These are phyloP conservation scores for Rhodotorula glutinis DNA, from an alignment of 1,284 basidiomycete species.

Conservation along the genomic window DNA sequence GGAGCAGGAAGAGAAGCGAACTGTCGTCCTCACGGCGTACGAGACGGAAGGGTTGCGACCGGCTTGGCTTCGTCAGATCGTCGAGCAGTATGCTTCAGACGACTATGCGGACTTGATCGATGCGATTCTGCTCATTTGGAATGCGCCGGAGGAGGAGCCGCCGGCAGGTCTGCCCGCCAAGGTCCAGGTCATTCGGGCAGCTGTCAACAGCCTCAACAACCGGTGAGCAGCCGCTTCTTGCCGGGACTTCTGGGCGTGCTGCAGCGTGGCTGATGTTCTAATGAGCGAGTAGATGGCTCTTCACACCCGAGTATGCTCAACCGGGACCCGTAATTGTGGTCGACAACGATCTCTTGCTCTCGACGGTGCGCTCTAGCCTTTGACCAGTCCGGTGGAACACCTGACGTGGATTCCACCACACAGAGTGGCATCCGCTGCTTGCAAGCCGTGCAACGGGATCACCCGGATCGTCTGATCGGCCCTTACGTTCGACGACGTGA, in stretches of 20 bases:
- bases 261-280: too few species aligned
- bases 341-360: slow-evolving; percentile 13
- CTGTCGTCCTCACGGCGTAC: slow-evolving; percentile 12
- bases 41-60: slow-evolving; percentile 12
- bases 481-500: slow-evolving; percentile 4
- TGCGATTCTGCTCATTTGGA: slow-evolving; percentile 11
- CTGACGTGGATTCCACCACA: too few species aligned
- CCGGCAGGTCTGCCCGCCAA: not conserved
- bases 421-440: slow-evolving; percentile 4
- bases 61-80: not conserved
- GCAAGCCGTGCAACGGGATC: not conserved
- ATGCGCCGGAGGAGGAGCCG: slow-evolving; percentile 1
- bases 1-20: not conserved
- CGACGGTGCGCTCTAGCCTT: not conserved
- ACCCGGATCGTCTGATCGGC: slow-evolving; percentile 6
- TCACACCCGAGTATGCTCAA: not conserved
- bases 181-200: slow-evolving; percentile 2
- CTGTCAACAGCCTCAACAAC: slow-evolving; percentile 15
- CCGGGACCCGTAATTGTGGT: not conserved
- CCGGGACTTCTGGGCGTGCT: too few species aligned
- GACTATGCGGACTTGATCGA: not conserved
- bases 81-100: not conserved
- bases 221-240: not conserved
- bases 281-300: not conserved
- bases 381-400: not conserved